Conservation (phyloP, 2,329 filamentous ascomycete species). For the Teratosphaeria viscida region DNA sequence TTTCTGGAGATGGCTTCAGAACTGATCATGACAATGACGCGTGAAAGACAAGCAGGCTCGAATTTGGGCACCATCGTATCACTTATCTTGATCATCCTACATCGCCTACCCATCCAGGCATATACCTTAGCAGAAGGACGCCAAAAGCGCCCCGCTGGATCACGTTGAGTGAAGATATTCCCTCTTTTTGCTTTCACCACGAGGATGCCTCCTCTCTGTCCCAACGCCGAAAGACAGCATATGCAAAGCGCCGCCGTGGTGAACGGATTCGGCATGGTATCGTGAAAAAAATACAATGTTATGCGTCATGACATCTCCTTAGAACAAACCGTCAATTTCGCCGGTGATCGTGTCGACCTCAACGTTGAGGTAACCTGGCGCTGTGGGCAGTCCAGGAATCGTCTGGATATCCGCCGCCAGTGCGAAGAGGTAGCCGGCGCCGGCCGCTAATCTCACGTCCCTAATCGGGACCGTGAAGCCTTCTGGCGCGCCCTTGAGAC, state of each 20-base stretch:
- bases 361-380: conserved; percentile 90
- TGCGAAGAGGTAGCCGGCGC: conserved; percentile 89
- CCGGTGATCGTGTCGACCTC: conserved; percentile 51
- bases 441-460: conserved; percentile 87
- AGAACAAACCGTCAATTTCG: conserved; percentile 67
- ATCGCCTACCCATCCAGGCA: neutral
- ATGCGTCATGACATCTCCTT: conserved; percentile 24
- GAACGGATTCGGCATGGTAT: neutral
- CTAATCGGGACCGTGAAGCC: conserved; percentile 92
- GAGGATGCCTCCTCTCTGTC: neutral
- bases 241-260: neutral
- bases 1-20: too few relatives aligned
- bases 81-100: neutral
- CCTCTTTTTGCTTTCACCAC: neutral
- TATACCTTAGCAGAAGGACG: neutral
- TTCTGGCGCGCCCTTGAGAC: conserved; percentile 85
- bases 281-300: neutral
- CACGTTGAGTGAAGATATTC: neutral
- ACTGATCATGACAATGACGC: too few relatives aligned
- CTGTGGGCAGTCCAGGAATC: conserved; percentile 88
- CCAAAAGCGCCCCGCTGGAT: neutral
- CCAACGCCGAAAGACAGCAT: neutral
- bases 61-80: neutral
- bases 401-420: conserved; percentile 97
- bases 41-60: neutral